Base-by-base conservation (phyloP, 2,329 filamentous ascomycete species). In the Ceratocystis huliohia region DNA sequence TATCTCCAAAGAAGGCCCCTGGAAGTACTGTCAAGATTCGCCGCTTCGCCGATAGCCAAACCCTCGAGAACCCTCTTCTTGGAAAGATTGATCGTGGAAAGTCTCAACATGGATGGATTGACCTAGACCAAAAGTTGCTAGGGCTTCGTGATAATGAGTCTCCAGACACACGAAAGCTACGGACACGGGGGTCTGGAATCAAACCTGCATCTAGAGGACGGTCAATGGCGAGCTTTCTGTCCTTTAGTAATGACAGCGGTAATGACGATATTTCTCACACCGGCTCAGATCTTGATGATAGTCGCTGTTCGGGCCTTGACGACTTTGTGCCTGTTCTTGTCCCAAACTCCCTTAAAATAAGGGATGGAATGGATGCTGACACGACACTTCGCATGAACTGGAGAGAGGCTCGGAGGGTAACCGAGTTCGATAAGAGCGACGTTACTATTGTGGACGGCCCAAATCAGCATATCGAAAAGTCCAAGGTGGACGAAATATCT, bases 1-100 rank as follows among this genome's bases (percentile, higher is more conserved):
- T 68, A 5, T 76, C 75, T 3, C 73, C 75, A 1, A 72, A 68
- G 48, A 77, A 76, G 68, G 69, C 68, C 17, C 69, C 70, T 5
- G 65, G 64, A 33, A 66, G 59, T 33, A 64, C 67, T 28, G 53
- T 66, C 37, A 68, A 68, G 53, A 44, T 68, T 25, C 65, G 65
- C 15, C 61, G 67, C 13, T 46, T 68, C 22, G 65, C 65, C n/a
- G 65, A 65, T 20, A 65, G 33, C 56, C 56, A 68, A n/a, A 63
- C 65, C 28, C 65, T 67, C 33, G 67, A 66, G n/a, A 68, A 67
- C 57, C 67, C 65, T n/a, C 65, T 68, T 10, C 64, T 68, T 57
- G 33, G 63, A 30, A 61, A 63, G 46, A 45, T 50, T n/a, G 59
- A 61, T 45, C 62, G 53, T 15, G 57, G 64, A 13, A 57, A 56